Evolutionary conservation across 768 basidiomycete genomes (phyloP).

Genomic region (Auriscalpium orientale): DNA sequence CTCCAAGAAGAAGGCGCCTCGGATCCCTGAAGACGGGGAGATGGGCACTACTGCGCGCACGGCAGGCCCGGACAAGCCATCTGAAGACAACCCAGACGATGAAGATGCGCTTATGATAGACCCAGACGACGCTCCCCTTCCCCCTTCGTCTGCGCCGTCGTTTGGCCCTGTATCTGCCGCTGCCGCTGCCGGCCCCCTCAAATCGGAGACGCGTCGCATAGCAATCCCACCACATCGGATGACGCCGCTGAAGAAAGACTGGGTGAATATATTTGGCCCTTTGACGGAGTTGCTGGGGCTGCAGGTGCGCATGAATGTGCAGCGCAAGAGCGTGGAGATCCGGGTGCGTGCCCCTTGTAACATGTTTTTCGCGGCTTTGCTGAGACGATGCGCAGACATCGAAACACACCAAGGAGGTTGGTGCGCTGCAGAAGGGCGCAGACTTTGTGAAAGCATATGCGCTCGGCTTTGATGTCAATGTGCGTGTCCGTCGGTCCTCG

Average conservation of each 20-base stretch:
- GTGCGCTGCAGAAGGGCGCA: slow-evolving; percentile 91
- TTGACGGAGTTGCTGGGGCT: slow-evolving; percentile 90
- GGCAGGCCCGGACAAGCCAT: neutral
- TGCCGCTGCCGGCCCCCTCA: slow-evolving; percentile 49
- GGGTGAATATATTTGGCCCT: slow-evolving; percentile 92
- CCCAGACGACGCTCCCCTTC: slow-evolving; percentile 33
- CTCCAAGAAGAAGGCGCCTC: slow-evolving; percentile 35
- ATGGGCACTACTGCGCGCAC: neutral
- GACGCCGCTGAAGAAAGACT: slow-evolving; percentile 95
- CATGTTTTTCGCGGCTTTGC: neutral
- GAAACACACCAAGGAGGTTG: slow-evolving; percentile 87
- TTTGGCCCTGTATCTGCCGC: slow-evolving; percentile 52
- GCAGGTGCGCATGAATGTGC: slow-evolving; percentile 96
- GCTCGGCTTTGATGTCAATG: slow-evolving; percentile 92
- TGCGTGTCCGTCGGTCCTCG: slow-evolving; percentile 28
- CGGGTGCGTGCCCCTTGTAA: slow-evolving; percentile 49
- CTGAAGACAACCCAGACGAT: slow-evolving; percentile 18
- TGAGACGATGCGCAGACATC: slow-evolving; percentile 56
- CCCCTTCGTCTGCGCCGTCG: slow-evolving; percentile 47
- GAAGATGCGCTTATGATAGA: slow-evolving; percentile 65
- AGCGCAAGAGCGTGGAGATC: slow-evolving; percentile 82
- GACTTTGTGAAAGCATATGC: slow-evolving; percentile 96
- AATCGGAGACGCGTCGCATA: slow-evolving; percentile 83
- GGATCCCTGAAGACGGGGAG: slow-evolving; percentile 9
- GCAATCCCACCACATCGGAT: slow-evolving; percentile 94